Evolutionary conservation across 2,329 filamentous ascomycete genomes (phyloP), one percentile per base, ranked within the genome.

Genomic region (Raffaelea ambrosiae): DNA sequence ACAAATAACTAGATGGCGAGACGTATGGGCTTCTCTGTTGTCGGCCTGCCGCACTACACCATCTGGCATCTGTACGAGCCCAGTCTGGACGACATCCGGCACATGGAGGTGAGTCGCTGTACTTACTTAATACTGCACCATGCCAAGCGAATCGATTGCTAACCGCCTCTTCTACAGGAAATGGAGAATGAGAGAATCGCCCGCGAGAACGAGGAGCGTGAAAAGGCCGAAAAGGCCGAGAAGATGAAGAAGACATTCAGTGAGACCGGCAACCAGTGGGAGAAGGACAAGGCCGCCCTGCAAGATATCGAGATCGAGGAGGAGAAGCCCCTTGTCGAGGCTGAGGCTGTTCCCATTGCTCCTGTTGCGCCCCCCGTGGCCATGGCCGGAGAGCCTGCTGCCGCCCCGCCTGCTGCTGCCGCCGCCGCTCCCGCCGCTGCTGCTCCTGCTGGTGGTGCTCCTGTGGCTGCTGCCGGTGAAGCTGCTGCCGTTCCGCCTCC

Each of bases 51-150:
- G 7, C 93, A 98, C 63, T 98, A 98, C 66, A 95, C 89, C 1
- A 96, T 98, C 55, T 98, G 93, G 93, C 93, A 98, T 82, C 74
- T 98, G 60, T 98, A 98, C 71, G 93, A 98, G 66, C 93, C 93
- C n/a, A 95, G 88, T 59, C 87, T 96, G 16, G 93, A 98, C 60
- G 93, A 98, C 60, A 87, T 97, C 53, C 83, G 86, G 51, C 93
- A 97, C 61, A 98, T 98, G 93, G 91, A 90, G 71, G 81, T 83
- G 65, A 51, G 70, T 59, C 41, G 39, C 10, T 26, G 8, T 16
- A 14, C 9, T 47, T 10, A n/a, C 9, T 42, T 16, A n/a, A 2
- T 13, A 5, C 16, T 8, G 36, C 5, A 1, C n/a, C n/a, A n/a
- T n/a, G n/a, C n/a, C n/a, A n/a, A n/a, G n/a, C n/a, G n/a, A n/a